Percentiles rank a stretch among this genome's conserved stretches.
Evolutionary conservation across 192 early-diverging fungal genomes (phyloP).

Genomic region (Obelidium mucronatum): DNA sequence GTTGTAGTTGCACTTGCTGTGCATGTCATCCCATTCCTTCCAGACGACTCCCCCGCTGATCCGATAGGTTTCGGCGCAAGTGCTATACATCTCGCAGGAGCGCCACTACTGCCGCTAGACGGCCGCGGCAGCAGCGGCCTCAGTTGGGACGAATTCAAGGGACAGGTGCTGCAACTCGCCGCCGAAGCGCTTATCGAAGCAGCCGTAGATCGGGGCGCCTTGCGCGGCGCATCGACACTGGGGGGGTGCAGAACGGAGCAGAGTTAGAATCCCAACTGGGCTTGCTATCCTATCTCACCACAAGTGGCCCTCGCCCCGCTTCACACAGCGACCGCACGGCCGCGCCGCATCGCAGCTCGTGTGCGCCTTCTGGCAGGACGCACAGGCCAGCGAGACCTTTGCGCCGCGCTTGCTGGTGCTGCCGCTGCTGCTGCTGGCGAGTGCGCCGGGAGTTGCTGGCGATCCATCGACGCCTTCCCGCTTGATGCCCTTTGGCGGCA

Average conservation of each 20-base stretch:
- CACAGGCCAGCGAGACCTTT: background rate
- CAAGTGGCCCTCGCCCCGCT: background rate
- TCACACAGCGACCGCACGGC: slow-evolving; percentile 3
- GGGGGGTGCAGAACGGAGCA: background rate
- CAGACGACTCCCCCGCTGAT: too few species aligned
- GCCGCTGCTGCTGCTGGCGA: background rate
- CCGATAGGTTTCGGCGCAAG: too few species aligned
- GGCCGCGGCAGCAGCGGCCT: too few species aligned
- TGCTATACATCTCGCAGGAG: too few species aligned
- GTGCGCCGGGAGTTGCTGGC: too few species aligned
- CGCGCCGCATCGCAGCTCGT: background rate
- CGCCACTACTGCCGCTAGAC: too few species aligned
- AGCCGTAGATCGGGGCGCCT: background rate
- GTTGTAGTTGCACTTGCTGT: too few species aligned
- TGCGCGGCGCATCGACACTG: slow-evolving; percentile 6
- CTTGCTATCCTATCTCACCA: background rate
- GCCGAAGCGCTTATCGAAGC: too few species aligned
- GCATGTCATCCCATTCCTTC: too few species aligned
- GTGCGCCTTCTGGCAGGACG: background rate
- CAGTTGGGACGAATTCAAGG: too few species aligned
- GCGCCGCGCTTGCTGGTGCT: background rate
- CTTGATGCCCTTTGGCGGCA: background rate
- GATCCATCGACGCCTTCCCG: background rate
- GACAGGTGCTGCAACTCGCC: too few species aligned
- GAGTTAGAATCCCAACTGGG: background rate